Evolutionary conservation across 306 rosid genomes (phyloP), one percentile per base, ranked within the genome.

Genomic region (Prunus padus): DNA sequence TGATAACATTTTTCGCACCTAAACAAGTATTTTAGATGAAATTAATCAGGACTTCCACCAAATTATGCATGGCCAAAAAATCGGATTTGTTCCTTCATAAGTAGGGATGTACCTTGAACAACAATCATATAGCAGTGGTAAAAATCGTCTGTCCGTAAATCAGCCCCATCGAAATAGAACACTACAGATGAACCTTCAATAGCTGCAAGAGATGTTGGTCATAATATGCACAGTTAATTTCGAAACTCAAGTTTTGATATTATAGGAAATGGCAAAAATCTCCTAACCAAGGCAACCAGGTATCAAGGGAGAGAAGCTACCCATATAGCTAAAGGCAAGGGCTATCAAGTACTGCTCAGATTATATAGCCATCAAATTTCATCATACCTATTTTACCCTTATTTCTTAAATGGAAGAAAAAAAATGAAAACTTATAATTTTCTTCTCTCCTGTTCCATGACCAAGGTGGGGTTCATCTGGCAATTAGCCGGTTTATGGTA

Each of bases 1-100:
- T 75, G 56, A 93, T 83, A 61, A 93, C 92, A 81, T 93, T 91
- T 84, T 89, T 93, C 18, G 97, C 92, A 76, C 98, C 98, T 89
- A 72, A 77, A 83, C 66, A 71, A 80, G 80, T 79, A 65, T 81
- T 75, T 75, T 76, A 67, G 46, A 55, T 50, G 54, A 65, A 79
- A 71, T 76, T 51, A 60, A 74, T 44, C 26, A 65, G 47, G 55
- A 69, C 72, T 78, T 77, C 46, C 67, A 72, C 50, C 31, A 59
- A 50, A 56, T 46, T 7, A 51, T 15, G 57, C 40, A 47, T 18
- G 23, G 47, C 67, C 69, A 71, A 18, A 68, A 50, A 37, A 66
- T 51, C 49, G 37, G 23, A 65, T 42, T 59, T 16, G 54, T 46
- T 71, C 55, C 26, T 73, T 40, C 28, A 20, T 40, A 5, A 59